Base-by-base conservation (phyloP, 352 stramenopile genomes). In the Pythium graminicola region DNA sequence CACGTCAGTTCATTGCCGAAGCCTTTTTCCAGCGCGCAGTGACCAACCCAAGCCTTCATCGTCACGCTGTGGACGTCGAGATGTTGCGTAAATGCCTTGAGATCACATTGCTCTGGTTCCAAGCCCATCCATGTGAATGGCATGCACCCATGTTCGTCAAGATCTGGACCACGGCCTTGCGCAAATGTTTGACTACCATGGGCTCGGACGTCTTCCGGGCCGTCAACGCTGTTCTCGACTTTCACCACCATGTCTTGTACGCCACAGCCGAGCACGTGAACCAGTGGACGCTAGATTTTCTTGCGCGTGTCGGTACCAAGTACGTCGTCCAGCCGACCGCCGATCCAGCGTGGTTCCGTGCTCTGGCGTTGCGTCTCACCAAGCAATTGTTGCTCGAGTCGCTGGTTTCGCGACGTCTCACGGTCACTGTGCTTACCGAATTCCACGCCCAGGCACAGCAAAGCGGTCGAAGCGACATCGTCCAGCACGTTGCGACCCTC, bases 1-100 rank as follows among this genome's bases (percentile, higher is more conserved):
- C 66, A 2, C 79, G 77, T 13, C 64, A 66, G 38, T 66, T 70
- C 19, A 82, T 92, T 53, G 72, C 69, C 3, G 76, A 81, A 47
- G 71, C 79, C 22, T 65, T 92, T 22, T 81, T 79, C 40, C 69
- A 72, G 17, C 81, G 81, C 22, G 72, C 76, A 26, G 70, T 83
- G 38, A 79, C 61, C 8, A 73, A 71, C 11, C 55, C 66, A 9
- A 73, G 71, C 24, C 41, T 63, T 3, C 64, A 69, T 48, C 52
- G 54, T 28, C 64, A 69, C 49, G 50, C 46, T 16, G 60, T 83
- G 7, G 78, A 89, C 53, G 62, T 54, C 22, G 57, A 53, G 19
- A 57, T 92, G 41, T 72, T 89, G 17, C 45, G 59, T 23, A 73
- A 72, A 10, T 75, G 68, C 27, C 57, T 85, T 20, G 49, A 48